Base-by-base conservation (phyloP, 768 basidiomycete genomes). In the Harrya chromipes region DNA sequence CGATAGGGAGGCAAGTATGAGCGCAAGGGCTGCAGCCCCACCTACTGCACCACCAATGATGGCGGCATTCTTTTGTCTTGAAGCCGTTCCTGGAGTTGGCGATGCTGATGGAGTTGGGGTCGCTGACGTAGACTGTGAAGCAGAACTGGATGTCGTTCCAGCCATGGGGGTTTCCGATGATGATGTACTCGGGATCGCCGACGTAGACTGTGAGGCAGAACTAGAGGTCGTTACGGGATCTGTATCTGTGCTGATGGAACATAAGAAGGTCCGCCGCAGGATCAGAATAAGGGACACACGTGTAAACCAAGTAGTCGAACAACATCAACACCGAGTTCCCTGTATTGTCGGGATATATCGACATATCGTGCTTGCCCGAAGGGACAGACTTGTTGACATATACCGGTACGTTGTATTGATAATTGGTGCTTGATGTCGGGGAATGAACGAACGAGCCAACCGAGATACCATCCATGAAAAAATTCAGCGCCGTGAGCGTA, bases 301-400 rank as follows among this genome's bases (percentile, higher is more conserved):
- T 55, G 13, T 61, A 61, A 19, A 61, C 35, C 3, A 58, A 31
- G 36, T 60, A 60, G 23, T 60, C 58, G 12, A 57, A 59, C 13
- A 57, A 11, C 4, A 59, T 58, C 45, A 55, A 23, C n/a, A 53
- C 38, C 0, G 20, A 4, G 7, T 26, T 16, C 14, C 21, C 36
- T 2, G 46, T 34, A 13, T 47, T 29, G 36, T 36, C n/a, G 1
- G 59, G 52, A 19, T 37, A 24, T 6, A 60, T 29, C n/a, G 6
- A 6, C 50, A 60, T 49, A 8, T 2, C 45, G 24, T 60, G 55
- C 20, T 43, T 7, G 14, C 59, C 55, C 2, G 10, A 29, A 6
- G 10, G 24, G 17, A 59, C 16, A 3, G 39, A 43, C 6, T 17
- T n/a, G 17, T 49, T 58, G 19, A 33, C 40, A 23, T 48, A 61